These are phyloP conservation scores for Closterium sp. DNA, from an alignment of 139 green algal genomes.

Conservation along the genomic window DNA sequence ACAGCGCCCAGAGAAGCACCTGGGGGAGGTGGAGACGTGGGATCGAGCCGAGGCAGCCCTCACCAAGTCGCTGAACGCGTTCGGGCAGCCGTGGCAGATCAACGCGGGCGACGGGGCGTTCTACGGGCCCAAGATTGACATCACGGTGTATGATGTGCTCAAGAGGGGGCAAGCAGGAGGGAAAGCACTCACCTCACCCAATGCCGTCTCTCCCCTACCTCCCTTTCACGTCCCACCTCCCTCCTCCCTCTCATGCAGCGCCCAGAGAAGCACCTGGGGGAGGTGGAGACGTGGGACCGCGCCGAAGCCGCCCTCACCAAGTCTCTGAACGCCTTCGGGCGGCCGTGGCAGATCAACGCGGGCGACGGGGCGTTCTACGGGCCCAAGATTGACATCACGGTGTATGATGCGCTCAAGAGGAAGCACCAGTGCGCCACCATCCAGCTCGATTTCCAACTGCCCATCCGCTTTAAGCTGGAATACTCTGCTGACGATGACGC, in stretches of 20 bases:
- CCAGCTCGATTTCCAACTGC: slow-evolving; percentile 97
- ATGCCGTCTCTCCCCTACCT: too few species aligned
- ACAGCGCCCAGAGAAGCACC: slow-evolving; percentile 59
- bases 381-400: slow-evolving; percentile 94
- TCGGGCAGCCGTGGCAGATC: background rate
- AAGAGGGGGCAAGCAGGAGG: slow-evolving; percentile 76
- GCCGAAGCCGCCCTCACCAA: slow-evolving; percentile 82
- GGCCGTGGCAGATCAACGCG: slow-evolving; percentile 75
- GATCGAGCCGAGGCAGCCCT: slow-evolving; percentile 85
- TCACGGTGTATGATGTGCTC: slow-evolving; percentile 90
- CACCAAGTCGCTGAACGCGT: slow-evolving; percentile 66
- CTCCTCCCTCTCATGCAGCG: slow-evolving; percentile 6
- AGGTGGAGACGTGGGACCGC: slow-evolving; percentile 87
- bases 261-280: slow-evolving; percentile 74
- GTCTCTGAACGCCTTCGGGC: slow-evolving; percentile 78
- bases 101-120: slow-evolving; percentile 90
- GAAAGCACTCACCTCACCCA: too few species aligned
- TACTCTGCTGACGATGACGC: slow-evolving; percentile 65
- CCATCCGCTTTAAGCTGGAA: slow-evolving; percentile 81
- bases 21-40: too few species aligned
- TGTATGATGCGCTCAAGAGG: slow-evolving; percentile 86
- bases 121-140: slow-evolving; percentile 97
- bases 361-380: slow-evolving; percentile 97
- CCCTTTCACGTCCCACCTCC: background rate
- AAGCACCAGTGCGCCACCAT: slow-evolving; percentile 95